Percentiles rank a stretch among this genome's conserved stretches.
These are phyloP conservation scores for Fomitopsis serialis DNA, from an alignment of 768 basidiomycete genomes.

Conservation along the genomic window DNA sequence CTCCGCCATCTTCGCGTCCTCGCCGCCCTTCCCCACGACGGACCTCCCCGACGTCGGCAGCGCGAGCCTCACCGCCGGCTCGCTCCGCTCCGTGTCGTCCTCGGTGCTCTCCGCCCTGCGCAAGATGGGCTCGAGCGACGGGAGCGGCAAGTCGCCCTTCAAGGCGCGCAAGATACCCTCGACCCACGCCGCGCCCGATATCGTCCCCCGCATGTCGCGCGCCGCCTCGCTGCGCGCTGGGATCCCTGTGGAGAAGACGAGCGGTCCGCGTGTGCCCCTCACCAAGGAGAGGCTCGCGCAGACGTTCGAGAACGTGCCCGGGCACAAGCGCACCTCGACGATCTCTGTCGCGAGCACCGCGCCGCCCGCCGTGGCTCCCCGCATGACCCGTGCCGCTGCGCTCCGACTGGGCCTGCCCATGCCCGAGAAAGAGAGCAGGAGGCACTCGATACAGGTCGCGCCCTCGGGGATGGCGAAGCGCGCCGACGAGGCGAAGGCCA, in stretches of 20 bases:
- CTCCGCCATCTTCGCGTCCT: conserved; percentile 71
- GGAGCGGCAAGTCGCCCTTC: conserved; percentile 49
- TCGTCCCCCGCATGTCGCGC: conserved; percentile 71
- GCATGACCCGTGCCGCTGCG: conserved; percentile 73
- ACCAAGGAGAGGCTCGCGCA: conserved; percentile 56
- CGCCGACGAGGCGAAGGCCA: conserved; percentile 32
- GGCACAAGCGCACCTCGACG: conserved; percentile 67
- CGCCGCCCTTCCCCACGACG: conserved; percentile 69
- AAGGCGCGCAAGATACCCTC: conserved; percentile 63
- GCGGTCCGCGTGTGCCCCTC: conserved; percentile 43
- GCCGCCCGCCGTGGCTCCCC: conserved; percentile 64
- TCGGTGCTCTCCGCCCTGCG: conserved; percentile 42
- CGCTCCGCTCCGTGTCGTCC: conserved; percentile 40
- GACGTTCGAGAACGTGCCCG: conserved; percentile 76
- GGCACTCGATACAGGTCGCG: background rate
- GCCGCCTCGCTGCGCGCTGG: conserved; percentile 74
- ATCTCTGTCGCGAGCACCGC: conserved; percentile 73
- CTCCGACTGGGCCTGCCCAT: conserved; percentile 52
- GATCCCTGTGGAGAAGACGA: conserved; percentile 34
- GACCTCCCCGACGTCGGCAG: conserved; percentile 51
- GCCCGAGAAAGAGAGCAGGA: conserved; percentile 8
- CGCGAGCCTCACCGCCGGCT: conserved; percentile 26
- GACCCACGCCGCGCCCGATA: conserved; percentile 57
- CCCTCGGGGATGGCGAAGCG: conserved; percentile 3
- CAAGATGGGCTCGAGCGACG: conserved; percentile 23